Evolutionary conservation across 768 basidiomycete genomes (phyloP), one percentile per base, ranked within the genome.

Genomic region (Ephemerocybe angulata): DNA sequence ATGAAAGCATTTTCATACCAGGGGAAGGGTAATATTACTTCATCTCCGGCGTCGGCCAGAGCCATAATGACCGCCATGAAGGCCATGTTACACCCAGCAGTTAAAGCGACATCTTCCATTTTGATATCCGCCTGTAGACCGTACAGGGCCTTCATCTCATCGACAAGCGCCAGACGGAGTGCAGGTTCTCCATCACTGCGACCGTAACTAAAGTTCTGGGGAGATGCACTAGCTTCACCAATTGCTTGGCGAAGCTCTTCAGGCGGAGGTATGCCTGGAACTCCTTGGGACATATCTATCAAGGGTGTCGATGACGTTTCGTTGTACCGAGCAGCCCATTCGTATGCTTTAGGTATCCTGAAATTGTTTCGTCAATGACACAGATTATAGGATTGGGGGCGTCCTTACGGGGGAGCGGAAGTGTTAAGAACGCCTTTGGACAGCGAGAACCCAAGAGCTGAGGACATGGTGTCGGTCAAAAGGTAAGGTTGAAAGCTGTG

Each of bases 201-300:
- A 7, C 81, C 74, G 57, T 92, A 92, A 3, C 81, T 78, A 41
- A 80, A 80, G 30, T 72, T 76, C 4, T 49, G 42, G 0, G 76
- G 74, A 38, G 76, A 76, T 7, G 76, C 67, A 0, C 80, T 68
- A 0, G 80, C 75, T 8, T 63, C 62, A 0, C 71, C 74, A 1
- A 92, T 64, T 1, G 81, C 77, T 0, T 75, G 62, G 30, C 84
- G 76, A 8, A 90, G 68, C 1, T 63, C 48, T 2, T 70, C 63
- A 2, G 85, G 81, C 0, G 91, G 90, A 0, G 85, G 81, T 0
- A 71, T 73, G 4, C 85, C 84, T 0, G 91, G 91, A 0, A 84
- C 83, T 37, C 91, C 87, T 67, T 91, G 88, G 1, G 86, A 85
- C 75, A 90, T 83, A 61, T 76, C 86, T 65, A 91, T 75, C 2